phyloP scores from a whole-genome alignment of 768 basidiomycete genomes.

The Calvatia gigantea region DNA sequence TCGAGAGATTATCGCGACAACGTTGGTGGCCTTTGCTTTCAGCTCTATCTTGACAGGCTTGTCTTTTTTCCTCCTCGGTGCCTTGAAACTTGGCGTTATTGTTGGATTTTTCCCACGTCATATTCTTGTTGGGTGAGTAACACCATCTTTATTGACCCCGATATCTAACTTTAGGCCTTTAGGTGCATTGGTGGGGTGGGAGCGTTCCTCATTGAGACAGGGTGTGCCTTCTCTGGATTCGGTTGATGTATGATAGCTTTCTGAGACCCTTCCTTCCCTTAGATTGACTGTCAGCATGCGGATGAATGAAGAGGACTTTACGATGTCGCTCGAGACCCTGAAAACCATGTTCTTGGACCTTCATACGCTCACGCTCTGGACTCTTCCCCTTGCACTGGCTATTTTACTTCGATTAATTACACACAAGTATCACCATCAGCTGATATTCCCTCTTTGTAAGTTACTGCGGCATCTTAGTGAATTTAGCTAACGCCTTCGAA shows the following conservation, averaged over 20 bases:
- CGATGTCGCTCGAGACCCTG: slow-evolving; percentile 61
- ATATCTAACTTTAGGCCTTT: background rate
- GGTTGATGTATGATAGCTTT: background rate
- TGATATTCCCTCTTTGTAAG: slow-evolving; percentile 87
- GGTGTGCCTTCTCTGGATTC: slow-evolving; percentile 39
- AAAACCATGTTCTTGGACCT: slow-evolving; percentile 62
- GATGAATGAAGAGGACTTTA: slow-evolving; percentile 74
- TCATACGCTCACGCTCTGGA: slow-evolving; percentile 74
- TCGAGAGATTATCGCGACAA: slow-evolving; percentile 82
- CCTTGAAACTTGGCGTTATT: slow-evolving; percentile 75
- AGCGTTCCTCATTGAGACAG: slow-evolving; percentile 86
- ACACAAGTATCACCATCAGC: slow-evolving; percentile 75
- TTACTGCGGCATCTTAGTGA: slow-evolving; percentile 9
- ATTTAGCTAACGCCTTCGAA: background rate
- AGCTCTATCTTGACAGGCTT: slow-evolving; percentile 84
- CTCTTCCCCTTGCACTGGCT: slow-evolving; percentile 73
- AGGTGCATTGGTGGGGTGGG: slow-evolving; percentile 96
- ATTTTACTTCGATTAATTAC: slow-evolving; percentile 78
- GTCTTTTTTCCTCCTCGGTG: slow-evolving; percentile 84
- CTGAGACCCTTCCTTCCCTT: background rate
- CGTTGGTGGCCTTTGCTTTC: slow-evolving; percentile 82
- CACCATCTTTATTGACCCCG: background rate
- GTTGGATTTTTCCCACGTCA: slow-evolving; percentile 97
- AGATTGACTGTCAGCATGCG: slow-evolving; percentile 85
- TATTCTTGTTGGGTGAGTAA: slow-evolving; percentile 84